Evolutionary conservation across 2,329 filamentous ascomycete species (phyloP).

Genomic region (Ascochyta koolunga): DNA sequence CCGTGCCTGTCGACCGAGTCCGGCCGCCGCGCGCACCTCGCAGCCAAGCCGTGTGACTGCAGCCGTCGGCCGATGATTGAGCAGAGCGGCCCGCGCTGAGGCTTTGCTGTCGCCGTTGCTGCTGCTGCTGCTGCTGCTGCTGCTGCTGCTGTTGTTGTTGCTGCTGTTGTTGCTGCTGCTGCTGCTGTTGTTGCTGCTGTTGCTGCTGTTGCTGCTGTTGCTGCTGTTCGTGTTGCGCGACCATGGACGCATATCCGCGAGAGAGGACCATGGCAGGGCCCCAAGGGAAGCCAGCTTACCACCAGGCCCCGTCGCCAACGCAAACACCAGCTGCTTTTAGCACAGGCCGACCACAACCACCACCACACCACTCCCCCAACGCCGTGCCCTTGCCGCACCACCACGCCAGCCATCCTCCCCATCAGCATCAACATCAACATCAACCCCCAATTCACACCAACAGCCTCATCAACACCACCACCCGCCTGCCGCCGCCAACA

Average conservation of each 20-base stretch:
- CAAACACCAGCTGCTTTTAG: conserved; percentile 38
- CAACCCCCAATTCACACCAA: no score
- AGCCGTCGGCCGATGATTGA: conserved; percentile 15
- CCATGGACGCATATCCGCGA: conserved; percentile 38
- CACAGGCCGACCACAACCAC: conserved; percentile 44
- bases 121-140: conserved; percentile 11
- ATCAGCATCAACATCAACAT: conserved; percentile 9
- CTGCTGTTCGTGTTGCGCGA: conserved; percentile 15
- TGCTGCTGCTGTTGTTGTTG: conserved; percentile 1
- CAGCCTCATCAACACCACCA: no score
- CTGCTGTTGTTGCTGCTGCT: background rate
- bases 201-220: background rate
- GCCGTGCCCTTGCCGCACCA: conserved; percentile 41
- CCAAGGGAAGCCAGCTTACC: conserved; percentile 45
- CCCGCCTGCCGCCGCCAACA: no score
- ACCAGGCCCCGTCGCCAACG: conserved; percentile 40
- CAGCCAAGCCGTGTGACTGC: conserved; percentile 2
- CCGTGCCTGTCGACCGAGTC: background rate
- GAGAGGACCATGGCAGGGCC: conserved; percentile 45
- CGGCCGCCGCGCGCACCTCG: conserved; percentile 1
- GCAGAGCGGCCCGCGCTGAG: no score
- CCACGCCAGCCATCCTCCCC: conserved; percentile 14
- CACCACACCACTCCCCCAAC: conserved; percentile 34
- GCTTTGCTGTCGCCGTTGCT: background rate
- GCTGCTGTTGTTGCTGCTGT: conserved; percentile 14